Evolutionary conservation across 495 filamentous ascomycete species (phyloP).

Genomic region (Immersiella caudata): DNA sequence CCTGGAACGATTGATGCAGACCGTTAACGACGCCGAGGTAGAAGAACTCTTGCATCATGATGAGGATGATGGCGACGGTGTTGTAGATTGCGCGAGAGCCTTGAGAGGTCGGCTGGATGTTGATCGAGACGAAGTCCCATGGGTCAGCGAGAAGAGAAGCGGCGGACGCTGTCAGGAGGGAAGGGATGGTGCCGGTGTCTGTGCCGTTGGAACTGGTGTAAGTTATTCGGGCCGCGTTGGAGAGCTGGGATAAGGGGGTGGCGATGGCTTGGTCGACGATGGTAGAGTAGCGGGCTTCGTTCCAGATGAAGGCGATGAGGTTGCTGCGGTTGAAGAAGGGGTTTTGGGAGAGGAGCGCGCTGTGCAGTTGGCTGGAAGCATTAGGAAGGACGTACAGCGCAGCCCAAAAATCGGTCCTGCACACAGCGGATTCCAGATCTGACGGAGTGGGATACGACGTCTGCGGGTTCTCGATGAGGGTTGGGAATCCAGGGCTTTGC

Average conservation of each 20-base stretch:
- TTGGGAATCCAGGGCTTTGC: constrained; percentile 43
- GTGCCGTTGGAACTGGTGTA: constrained; percentile 42
- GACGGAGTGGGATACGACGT: constrained; percentile 35
- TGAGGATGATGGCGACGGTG: constrained; percentile 51
- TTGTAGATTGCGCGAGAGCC: constrained; percentile 57
- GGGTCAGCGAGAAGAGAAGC: constrained; percentile 47
- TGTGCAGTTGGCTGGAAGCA: constrained; percentile 42
- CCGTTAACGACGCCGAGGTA: constrained; percentile 49
- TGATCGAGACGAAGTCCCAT: constrained; percentile 41
- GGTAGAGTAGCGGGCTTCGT: constrained; percentile 53
- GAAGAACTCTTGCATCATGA: constrained; percentile 59
- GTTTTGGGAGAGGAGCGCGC: constrained; percentile 39
- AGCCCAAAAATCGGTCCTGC: constrained; percentile 52
- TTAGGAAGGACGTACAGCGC: constrained; percentile 44
- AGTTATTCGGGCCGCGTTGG: constrained; percentile 39
- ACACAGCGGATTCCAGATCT: constrained; percentile 41
- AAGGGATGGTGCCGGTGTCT: constrained; percentile 31
- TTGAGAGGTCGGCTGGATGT: constrained; percentile 53
- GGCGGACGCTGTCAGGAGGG: constrained; percentile 39
- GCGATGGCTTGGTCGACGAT: constrained; percentile 43
- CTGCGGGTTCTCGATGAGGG: constrained; percentile 38
- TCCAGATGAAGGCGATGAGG: constrained; percentile 53
- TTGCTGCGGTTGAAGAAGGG: constrained; percentile 44
- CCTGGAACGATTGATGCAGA: constrained; percentile 47
- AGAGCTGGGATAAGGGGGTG: constrained; percentile 35